Percentiles rank a stretch among this genome's conserved stretches.
These are phyloP conservation scores for Diatrype stigma DNA, from an alignment of 2,329 filamentous ascomycete species.

Conservation along the genomic window DNA sequence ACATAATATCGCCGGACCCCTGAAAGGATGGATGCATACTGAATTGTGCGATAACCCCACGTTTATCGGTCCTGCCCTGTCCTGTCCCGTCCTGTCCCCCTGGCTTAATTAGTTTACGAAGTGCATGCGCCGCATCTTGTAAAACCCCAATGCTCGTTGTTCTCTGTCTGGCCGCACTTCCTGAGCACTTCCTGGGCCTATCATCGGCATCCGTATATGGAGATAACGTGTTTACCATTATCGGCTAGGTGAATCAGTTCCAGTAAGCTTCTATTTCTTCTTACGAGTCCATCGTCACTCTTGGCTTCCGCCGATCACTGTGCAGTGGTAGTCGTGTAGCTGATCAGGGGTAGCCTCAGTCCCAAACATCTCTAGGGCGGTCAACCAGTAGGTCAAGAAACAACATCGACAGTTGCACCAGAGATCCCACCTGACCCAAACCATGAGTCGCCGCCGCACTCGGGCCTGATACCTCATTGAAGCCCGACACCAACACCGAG, in stretches of 20 bases:
- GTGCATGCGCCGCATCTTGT: not conserved
- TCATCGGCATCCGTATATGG: not conserved
- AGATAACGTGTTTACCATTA: not conserved
- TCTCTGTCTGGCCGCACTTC: not conserved
- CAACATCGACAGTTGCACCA: too few relatives aligned
- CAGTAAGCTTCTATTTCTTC: not conserved
- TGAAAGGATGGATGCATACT: not conserved
- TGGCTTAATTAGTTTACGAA: not conserved
- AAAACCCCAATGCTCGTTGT: too few relatives aligned
- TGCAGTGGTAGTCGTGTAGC: not conserved
- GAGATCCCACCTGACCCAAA: too few relatives aligned
- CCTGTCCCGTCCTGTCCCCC: too few relatives aligned
- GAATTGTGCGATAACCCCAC: not conserved
- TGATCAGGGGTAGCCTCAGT: not conserved
- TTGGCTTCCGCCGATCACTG: not conserved
- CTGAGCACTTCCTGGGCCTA: not conserved
- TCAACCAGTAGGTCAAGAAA: too few relatives aligned
- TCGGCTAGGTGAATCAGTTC: not conserved
- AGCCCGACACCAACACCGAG: too few relatives aligned
- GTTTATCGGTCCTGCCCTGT: not conserved
- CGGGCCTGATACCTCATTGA: too few relatives aligned
- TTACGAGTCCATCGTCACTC: not conserved
- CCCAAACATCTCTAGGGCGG: not conserved
- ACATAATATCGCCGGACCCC: not conserved
- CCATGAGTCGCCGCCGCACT: too few relatives aligned